Conservation (phyloP, 2,329 filamentous ascomycete species). For the Escovopsis sp. region DNA sequence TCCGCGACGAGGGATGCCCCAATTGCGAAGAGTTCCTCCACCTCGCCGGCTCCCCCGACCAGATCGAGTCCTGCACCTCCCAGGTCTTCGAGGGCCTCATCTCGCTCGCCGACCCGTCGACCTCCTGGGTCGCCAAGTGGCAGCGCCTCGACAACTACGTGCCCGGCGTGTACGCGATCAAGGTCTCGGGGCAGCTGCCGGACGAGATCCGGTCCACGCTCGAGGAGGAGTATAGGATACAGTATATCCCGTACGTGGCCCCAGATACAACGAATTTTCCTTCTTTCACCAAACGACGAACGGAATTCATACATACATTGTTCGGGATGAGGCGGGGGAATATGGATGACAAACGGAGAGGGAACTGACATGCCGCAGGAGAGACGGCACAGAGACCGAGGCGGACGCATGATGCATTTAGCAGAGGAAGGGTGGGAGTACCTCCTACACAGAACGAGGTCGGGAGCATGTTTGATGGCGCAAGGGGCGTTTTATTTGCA, state of each 20-base stretch:
- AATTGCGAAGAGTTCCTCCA: conserved; percentile 93
- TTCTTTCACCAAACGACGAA: neutral
- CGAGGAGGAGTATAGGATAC: conserved; percentile 47
- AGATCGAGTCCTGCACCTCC: conserved; percentile 84
- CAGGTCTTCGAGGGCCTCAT: conserved; percentile 92
- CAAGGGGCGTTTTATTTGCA: conserved; percentile 16
- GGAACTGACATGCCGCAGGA: conserved; percentile 19
- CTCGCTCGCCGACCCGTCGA: conserved; percentile 63
- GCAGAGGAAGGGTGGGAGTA: no score
- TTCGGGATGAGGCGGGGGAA: no score
- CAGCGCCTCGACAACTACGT: conserved; percentile 83
- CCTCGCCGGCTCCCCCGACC: conserved; percentile 62
- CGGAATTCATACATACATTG: no score
- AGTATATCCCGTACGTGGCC: conserved; percentile 48
- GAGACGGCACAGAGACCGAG: conserved; percentile 40
- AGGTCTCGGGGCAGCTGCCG: conserved; percentile 70
- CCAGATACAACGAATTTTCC: conserved; percentile 24
- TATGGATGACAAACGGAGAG: no score
- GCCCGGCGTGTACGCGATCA: conserved; percentile 80
- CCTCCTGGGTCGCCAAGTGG: conserved; percentile 94
- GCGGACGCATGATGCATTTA: conserved; percentile 26
- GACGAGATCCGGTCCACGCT: conserved; percentile 47
- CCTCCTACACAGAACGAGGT: neutral
- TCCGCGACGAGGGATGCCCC: conserved; percentile 75
- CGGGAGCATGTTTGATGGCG: conserved; percentile 9